Evolutionary conservation across 2,329 filamentous ascomycete genomes (phyloP), one percentile per base, ranked within the genome.

Genomic region (Claviceps spartinae): DNA sequence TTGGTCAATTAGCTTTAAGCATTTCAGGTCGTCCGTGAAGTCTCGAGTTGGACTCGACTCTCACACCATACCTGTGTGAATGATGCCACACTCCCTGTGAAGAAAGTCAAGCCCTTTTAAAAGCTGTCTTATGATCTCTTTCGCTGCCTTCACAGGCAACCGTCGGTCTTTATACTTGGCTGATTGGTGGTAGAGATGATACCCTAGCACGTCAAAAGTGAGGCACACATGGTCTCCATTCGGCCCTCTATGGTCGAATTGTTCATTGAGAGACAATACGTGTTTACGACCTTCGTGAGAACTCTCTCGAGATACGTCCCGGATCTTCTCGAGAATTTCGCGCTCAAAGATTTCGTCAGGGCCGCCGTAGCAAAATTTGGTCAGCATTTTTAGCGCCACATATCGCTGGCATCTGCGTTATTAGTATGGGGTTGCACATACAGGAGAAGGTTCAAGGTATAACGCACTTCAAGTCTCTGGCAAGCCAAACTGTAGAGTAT

Each of bases 181-280:
- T 8, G 47, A 13, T 42, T 49, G 5, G 47, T 41, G 42, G 30
- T 30, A 18, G 6, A 49, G 37, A 30, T 49, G 37, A 18, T 49
- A 58, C 1, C 62, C 64, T 62, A 63, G 63, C 16, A 61, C 57
- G 37, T 64, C 56, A 26, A 61, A 61, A n/a, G 65, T 59, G 2
- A 64, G 57, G 41, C 62, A 66, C n/a, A 60, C 50, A 52, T 66
- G 65, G 3, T 51, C 56, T 8, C 65, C 63, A 41, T 66, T 59
- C 5, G 63, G 65, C 1, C 64, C 62, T 1, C 38, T 11, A 42
- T 64, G 61, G 7, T 60, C 46, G 41, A 66, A 65, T 0, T 60
- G 44, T 36, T 62, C 59, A 22, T 61, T n/a, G 0, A 63, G 52
- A 20, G 46, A 44, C 1, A 61, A 53, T 24, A 63, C 48, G 18